These are phyloP conservation scores for Protostelium mycophagum DNA, from an alignment of 78 protist genomes.

Conservation along the genomic window DNA sequence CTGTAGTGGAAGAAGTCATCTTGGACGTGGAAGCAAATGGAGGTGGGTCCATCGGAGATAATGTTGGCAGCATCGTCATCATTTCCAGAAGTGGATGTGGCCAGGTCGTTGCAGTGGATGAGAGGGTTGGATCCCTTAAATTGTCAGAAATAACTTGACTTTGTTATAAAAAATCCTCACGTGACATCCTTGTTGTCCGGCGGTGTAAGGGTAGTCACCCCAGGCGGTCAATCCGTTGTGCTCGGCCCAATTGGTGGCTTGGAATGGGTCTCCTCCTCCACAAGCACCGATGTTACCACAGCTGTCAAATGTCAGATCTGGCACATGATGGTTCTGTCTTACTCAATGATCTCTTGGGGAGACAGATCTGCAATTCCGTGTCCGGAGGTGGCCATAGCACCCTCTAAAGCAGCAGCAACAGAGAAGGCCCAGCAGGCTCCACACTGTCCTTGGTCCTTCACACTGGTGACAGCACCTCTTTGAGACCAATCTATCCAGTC, in stretches of 20 bases:
- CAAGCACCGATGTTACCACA: background rate
- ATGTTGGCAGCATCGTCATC: background rate
- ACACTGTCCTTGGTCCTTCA: constrained; percentile 79
- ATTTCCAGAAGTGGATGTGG: background rate
- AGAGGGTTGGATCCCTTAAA: background rate
- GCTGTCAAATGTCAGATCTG: background rate
- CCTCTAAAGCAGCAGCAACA: constrained; percentile 12
- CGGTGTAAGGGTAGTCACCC: background rate
- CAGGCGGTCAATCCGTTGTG: background rate
- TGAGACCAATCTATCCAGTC: constrained; percentile 60
- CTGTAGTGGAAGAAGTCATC: background rate
- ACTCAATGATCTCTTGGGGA: background rate
- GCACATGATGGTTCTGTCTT: background rate
- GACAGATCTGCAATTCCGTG: background rate
- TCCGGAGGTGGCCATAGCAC: background rate
- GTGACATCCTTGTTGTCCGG: background rate
- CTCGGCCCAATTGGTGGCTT: background rate
- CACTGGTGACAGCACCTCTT: constrained; percentile 62
- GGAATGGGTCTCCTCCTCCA: background rate
- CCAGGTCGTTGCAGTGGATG: background rate
- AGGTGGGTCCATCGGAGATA: background rate
- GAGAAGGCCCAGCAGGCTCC: constrained; percentile 84
- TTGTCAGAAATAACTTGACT: too few relatives aligned
- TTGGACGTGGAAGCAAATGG: background rate
- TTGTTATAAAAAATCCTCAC: too few relatives aligned